Evolutionary conservation across 139 green algal genomes (phyloP).

Genomic region (Desmodesmus armatus): DNA sequence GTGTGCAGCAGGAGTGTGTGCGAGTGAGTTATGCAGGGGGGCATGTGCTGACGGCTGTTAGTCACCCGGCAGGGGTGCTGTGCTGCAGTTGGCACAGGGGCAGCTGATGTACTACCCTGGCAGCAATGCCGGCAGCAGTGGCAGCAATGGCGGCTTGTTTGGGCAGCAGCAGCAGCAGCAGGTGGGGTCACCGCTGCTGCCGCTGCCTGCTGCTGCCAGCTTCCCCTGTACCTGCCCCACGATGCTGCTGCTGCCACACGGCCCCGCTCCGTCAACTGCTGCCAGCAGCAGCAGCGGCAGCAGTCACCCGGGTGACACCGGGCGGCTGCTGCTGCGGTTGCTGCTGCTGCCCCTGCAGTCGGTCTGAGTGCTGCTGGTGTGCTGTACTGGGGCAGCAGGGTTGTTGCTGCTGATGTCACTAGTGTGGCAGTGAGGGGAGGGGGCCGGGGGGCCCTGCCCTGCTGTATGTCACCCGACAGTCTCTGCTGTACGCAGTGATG

Average conservation of each 20-base stretch:
- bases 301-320: too few relatives aligned
- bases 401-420: constrained; percentile 67
- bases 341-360: constrained; percentile 55
- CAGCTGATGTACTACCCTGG: constrained; percentile 16
- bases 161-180: neutral
- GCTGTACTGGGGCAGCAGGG: constrained; percentile 68
- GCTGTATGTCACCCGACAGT: constrained; percentile 73
- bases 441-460: constrained; percentile 81
- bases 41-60: constrained; percentile 22
- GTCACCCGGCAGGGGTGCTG: constrained; percentile 37
- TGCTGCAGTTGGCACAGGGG: constrained; percentile 49
- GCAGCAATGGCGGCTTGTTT: too few relatives aligned
- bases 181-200: neutral
- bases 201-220: neutral
- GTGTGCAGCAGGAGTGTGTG: neutral
- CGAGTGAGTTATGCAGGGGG: constrained; percentile 24
- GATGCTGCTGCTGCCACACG: constrained; percentile 31
- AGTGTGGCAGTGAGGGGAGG: constrained; percentile 66
- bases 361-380: constrained; percentile 66
- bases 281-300: neutral
- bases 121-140: neutral
- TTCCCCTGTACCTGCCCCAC: constrained; percentile 33
- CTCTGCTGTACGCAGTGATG: constrained; percentile 65
- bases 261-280: neutral
- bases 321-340: neutral